A percentile compares a stretch with the other conserved stretches of the same genome.
Evolutionary conservation across 169 alveolate genomes (phyloP).

Genomic region (Eimeria sp.): DNA sequence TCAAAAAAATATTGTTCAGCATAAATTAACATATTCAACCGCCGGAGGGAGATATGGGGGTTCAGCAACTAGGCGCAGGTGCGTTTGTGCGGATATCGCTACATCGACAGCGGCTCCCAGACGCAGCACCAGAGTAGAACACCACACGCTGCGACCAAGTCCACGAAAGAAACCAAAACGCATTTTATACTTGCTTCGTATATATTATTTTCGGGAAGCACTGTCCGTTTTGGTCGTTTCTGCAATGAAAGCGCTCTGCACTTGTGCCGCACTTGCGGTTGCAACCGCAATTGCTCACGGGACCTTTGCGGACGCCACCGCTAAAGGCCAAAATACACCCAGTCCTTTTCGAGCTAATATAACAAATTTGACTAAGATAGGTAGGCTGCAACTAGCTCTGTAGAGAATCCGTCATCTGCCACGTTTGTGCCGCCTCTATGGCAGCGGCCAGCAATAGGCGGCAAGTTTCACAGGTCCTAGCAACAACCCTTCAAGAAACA

Average conservation of each 20-base stretch:
- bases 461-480: too few relatives aligned
- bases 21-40: neutral
- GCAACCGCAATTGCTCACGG: conserved; percentile 65
- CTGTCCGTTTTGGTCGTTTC: neutral
- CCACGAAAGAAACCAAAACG: neutral
- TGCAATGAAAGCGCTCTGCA: conserved; percentile 68
- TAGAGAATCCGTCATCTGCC: neutral
- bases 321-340: neutral
- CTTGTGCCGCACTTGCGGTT: conserved; percentile 59
- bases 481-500: too few relatives aligned
- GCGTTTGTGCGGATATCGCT: conserved; percentile 28
- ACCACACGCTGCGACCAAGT: neutral
- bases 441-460: neutral
- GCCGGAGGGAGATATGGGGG: neutral
- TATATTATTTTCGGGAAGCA: neutral
- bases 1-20: neutral
- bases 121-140: conserved; percentile 26
- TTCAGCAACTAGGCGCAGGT: neutral
- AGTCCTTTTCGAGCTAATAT: neutral
- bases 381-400: neutral
- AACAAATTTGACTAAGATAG: neutral
- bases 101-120: conserved; percentile 47
- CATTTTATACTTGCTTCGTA: neutral
- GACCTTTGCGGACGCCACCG: conserved; percentile 7
- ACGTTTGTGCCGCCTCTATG: too few relatives aligned